phyloP scores from a whole-genome alignment of 805 yeast genomes.

The Ogataea wickerhamii region DNA sequence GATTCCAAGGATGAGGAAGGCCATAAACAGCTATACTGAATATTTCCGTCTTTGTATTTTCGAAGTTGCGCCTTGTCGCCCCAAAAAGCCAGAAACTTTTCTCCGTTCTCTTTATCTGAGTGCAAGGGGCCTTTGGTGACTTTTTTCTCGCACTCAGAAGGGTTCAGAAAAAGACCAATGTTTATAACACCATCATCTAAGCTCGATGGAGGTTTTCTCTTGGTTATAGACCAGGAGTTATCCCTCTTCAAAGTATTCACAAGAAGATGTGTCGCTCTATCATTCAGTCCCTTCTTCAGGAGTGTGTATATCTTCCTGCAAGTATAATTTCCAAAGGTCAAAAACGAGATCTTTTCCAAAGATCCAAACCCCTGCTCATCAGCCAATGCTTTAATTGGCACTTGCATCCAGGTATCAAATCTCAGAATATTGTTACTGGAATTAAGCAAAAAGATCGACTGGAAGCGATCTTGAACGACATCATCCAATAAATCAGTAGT shows the following conservation, averaged over 20 bases:
- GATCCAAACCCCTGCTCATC: constrained; percentile 54
- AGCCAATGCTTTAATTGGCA: constrained; percentile 44
- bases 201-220: constrained; percentile 47
- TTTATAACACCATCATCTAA: constrained; percentile 33
- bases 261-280: constrained; percentile 39
- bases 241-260: constrained; percentile 23
- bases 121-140: constrained; percentile 85
- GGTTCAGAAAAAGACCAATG: constrained; percentile 66
- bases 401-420: constrained; percentile 59
- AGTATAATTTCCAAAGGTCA: constrained; percentile 64
- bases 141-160: constrained; percentile 71
- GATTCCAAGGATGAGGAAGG: constrained; percentile 53
- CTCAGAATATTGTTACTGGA: constrained; percentile 51
- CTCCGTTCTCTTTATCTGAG: constrained; percentile 53
- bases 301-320: constrained; percentile 58
- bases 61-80: constrained; percentile 81
- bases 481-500: constrained; percentile 71
- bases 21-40: constrained; percentile 92
- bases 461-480: constrained; percentile 79
- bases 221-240: constrained; percentile 39
- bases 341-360: constrained; percentile 64
- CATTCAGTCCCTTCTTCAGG: constrained; percentile 55
- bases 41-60: constrained; percentile 88
- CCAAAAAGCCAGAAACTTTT: constrained; percentile 82
- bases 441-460: constrained; percentile 65